These are phyloP conservation scores for Epichloe typhina DNA, from an alignment of 2,329 filamentous ascomycete species.

Conservation along the genomic window DNA sequence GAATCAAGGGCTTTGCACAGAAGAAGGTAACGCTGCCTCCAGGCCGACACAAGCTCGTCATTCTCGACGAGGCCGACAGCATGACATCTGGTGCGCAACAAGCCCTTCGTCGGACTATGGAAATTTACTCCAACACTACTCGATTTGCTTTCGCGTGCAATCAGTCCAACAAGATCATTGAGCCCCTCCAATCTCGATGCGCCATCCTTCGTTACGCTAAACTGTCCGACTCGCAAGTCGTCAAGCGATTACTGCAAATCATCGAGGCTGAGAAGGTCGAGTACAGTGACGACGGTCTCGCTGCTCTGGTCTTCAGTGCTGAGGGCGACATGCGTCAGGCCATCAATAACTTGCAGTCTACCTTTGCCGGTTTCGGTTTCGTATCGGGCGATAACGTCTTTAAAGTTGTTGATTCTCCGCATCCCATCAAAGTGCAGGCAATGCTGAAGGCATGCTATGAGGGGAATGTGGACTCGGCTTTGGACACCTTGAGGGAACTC, in stretches of 20 bases:
- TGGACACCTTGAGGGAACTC: slow-evolving; percentile 77
- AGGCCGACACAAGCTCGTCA: slow-evolving; percentile 90
- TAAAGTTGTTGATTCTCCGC: slow-evolving; percentile 90
- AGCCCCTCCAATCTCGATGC: slow-evolving; percentile 93
- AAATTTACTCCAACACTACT: slow-evolving; percentile 94
- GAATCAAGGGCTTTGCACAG: slow-evolving; percentile 97
- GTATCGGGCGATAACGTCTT: slow-evolving; percentile 98
- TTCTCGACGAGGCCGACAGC: slow-evolving; percentile 93
- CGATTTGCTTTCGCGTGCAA: slow-evolving; percentile 98
- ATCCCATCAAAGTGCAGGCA: slow-evolving; percentile 95
- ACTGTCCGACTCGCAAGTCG: slow-evolving; percentile 82
- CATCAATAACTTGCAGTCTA: slow-evolving; percentile 96
- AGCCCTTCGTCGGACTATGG: slow-evolving; percentile 90
- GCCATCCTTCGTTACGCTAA: slow-evolving; percentile 90
- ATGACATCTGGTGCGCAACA: slow-evolving; percentile 98
- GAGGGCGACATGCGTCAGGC: slow-evolving; percentile 98
- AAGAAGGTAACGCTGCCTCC: slow-evolving; percentile 93
- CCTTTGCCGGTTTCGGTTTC: slow-evolving; percentile 84
- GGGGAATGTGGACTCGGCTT: slow-evolving; percentile 73
- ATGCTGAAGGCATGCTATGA: slow-evolving; percentile 98
- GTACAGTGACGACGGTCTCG: slow-evolving; percentile 84
- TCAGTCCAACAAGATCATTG: slow-evolving; percentile 98
- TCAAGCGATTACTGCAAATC: slow-evolving; percentile 82
- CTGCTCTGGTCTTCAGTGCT: slow-evolving; percentile 91
- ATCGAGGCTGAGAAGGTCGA: slow-evolving; percentile 84